These are phyloP conservation scores for Salix koriyanagi DNA, from an alignment of 345 rosid species.

Conservation along the genomic window DNA sequence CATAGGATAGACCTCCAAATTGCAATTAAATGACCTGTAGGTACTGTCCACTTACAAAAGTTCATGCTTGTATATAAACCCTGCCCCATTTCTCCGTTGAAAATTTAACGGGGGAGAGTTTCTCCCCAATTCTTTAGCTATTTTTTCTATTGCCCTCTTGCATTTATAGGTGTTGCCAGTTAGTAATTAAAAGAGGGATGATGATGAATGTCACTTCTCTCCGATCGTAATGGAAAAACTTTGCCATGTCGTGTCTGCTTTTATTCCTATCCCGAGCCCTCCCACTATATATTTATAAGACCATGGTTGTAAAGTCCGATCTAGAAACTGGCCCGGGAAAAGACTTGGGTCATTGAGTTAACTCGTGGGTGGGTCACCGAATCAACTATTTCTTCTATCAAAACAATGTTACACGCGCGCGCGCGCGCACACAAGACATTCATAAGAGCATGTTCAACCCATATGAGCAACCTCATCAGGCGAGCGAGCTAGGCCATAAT, in stretches of 20 bases:
- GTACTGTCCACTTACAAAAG: not conserved
- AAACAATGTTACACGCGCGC: too few species aligned
- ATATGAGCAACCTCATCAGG: too few species aligned
- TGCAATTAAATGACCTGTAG: not conserved
- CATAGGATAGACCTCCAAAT: not conserved
- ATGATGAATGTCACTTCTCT: constrained; percentile 31
- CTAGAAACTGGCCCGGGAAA: too few species aligned
- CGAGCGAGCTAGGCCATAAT: too few species aligned
- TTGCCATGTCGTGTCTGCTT: constrained; percentile 23
- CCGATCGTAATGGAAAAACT: constrained; percentile 26
- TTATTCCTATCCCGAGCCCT: constrained; percentile 15
- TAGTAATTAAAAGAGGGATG: constrained; percentile 3
- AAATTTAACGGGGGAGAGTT: not conserved
- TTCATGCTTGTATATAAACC: not conserved
- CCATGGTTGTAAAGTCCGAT: too few species aligned
- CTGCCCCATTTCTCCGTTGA: not conserved
- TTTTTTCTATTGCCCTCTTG: not conserved
- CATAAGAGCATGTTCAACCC: too few species aligned
- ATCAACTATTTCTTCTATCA: too few species aligned
- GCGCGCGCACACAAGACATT: too few species aligned
- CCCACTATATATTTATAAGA: not conserved
- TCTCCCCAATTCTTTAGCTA: not conserved
- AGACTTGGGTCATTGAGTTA: too few species aligned
- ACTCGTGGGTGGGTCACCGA: too few species aligned
- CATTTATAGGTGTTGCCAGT: not conserved